These are phyloP conservation scores for Pythium aristosporum DNA, from an alignment of 352 stramenopile genomes.

Conservation along the genomic window DNA sequence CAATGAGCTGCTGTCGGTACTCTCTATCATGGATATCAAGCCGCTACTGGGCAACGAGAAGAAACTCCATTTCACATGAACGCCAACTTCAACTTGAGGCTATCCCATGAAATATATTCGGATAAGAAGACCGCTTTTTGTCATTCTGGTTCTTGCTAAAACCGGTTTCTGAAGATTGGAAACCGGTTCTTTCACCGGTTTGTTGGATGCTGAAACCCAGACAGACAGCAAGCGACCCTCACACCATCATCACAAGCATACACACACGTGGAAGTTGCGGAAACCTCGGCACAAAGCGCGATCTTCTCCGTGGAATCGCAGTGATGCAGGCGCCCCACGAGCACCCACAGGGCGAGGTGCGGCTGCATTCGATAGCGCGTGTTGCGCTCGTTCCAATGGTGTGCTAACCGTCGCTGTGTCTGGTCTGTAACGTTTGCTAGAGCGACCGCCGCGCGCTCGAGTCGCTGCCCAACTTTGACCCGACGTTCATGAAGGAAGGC, in stretches of 20 bases:
- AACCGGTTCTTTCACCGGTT: background rate
- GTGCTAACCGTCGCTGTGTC: conserved; percentile 13
- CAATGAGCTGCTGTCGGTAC: conserved; percentile 27
- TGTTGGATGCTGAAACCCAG: background rate
- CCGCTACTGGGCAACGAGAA: conserved; percentile 29
- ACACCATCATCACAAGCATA: background rate
- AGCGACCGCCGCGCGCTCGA: conserved; percentile 56
- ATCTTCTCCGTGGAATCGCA: background rate
- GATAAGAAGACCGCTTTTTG: background rate
- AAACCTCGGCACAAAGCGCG: background rate
- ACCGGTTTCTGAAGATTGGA: background rate
- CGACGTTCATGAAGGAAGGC: conserved; percentile 76
- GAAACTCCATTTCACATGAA: conserved; percentile 12
- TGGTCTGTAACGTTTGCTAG: conserved; percentile 26
- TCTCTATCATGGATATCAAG: conserved; percentile 40
- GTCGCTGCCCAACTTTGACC: conserved; percentile 49
- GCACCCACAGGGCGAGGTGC: conserved; percentile 55
- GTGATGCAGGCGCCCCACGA: conserved; percentile 65
- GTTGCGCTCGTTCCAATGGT: conserved; percentile 1
- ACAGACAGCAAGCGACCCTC: background rate
- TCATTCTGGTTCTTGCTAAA: background rate
- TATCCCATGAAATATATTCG: background rate
- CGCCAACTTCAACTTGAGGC: conserved; percentile 1
- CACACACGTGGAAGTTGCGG: conserved; percentile 13
- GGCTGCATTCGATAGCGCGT: background rate